A percentile compares a stretch with the other conserved stretches of the same genome.
Conservation (phyloP, 140 eudicot species). For the Anethum foeniculum region DNA sequence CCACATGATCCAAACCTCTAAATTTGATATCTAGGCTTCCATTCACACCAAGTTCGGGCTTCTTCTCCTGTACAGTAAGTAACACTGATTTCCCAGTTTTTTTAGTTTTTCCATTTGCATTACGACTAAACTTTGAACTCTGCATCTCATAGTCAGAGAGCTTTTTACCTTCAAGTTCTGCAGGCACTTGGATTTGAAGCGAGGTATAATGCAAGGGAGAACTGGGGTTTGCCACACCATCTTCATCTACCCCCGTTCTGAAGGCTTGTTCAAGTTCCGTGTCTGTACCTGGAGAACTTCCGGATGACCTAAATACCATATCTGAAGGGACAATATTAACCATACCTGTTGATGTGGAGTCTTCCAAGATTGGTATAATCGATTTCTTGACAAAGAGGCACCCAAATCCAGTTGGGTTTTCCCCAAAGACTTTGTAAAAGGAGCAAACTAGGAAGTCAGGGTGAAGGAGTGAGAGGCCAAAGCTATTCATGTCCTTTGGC, state of each 20-base stretch:
- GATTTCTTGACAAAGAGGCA: slow-evolving; percentile 89
- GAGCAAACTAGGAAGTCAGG: slow-evolving; percentile 91
- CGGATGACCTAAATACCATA: slow-evolving; percentile 23
- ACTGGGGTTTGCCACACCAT: slow-evolving; percentile 8
- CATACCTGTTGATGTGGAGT: slow-evolving; percentile 48
- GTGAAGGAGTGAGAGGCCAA: slow-evolving; percentile 65
- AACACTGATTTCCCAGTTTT: not conserved
- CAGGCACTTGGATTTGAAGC: not conserved
- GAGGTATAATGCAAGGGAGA: slow-evolving; percentile 6
- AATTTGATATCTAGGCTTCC: slow-evolving; percentile 32
- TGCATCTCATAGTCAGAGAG: slow-evolving; percentile 14
- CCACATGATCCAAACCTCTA: slow-evolving; percentile 79
- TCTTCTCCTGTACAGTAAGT: slow-evolving; percentile 6
- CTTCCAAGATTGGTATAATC: slow-evolving; percentile 43
- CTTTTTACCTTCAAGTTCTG: slow-evolving; percentile 17
- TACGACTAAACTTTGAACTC: not conserved
- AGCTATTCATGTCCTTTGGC: slow-evolving; percentile 93
- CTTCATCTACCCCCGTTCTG: slow-evolving; percentile 5
- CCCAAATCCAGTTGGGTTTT: slow-evolving; percentile 90
- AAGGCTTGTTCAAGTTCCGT: slow-evolving; percentile 29
- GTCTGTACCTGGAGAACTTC: slow-evolving; percentile 44
- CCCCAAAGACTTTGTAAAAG: slow-evolving; percentile 85
- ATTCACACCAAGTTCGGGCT: slow-evolving; percentile 17
- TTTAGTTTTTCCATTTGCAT: not conserved
- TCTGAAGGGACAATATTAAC: slow-evolving; percentile 46